Base-by-base conservation (phyloP, 139 green algal species). In the Edaphochlamys debaryana region DNA sequence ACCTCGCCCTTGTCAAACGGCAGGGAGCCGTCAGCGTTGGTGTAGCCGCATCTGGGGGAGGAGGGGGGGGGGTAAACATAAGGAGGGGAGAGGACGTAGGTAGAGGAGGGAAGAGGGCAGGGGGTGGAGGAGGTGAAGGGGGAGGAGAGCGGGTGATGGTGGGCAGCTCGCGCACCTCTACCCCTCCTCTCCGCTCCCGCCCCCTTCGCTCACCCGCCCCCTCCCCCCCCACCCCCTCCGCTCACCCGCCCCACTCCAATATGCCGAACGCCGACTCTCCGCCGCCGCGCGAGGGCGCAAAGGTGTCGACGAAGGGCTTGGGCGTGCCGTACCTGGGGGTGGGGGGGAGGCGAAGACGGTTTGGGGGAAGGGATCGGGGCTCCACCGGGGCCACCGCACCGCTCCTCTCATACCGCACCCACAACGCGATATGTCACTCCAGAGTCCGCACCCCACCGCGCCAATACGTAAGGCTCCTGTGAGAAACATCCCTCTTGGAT, bases 181-280 rank as follows among this genome's bases (percentile, higher is more conserved):
- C 11, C 45, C 45, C 45, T 13, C 11, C 45, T 54, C 45, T 54
- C 9, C 45, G 11, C 45, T 54, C 45, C 45, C 13, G 13, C 45
- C 11, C 13, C 45, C 45, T 54, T 22, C 45, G 11, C 45, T 9
- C 13, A 54, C 45, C 45, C 13, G 45, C 45, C 45, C 45, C 45
- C 45, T 9, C 45, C 45, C 13, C 11, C 45, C 45, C 11, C 11
- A 9, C 45, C 45, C 45, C 45, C 11, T 1, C 1, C 60, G 7
- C 75, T 72, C 75, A 81, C 76, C 78, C 78, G 45, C 78, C 78
- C 78, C 78, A 84, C 78, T 84, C 78, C 48, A 84, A 66, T 66
- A 84, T 84, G 48, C 78, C 78, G 41, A 84, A 84, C 37, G 78
- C 78, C 0, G 78, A 67, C 34, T 69, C 32, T 19, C 78, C 78